Percentiles rank a stretch among this genome's conserved stretches.
These are phyloP conservation scores for Rubus parviflorus DNA, from an alignment of 306 rosid genomes.

Conservation along the genomic window DNA sequence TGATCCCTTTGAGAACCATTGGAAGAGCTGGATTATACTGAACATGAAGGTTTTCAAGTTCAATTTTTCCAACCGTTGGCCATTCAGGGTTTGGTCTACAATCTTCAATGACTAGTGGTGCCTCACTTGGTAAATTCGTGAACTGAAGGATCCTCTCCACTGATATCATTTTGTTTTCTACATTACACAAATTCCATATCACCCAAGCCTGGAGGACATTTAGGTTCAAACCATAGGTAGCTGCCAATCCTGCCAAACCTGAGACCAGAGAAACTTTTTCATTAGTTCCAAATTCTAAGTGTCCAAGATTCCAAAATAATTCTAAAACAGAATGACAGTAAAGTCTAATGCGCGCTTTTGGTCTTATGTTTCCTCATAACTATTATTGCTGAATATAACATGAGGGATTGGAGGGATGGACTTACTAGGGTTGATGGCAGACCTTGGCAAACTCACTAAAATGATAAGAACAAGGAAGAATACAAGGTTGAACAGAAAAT, in stretches of 20 bases:
- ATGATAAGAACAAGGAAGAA: constrained; percentile 20
- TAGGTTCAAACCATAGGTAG: constrained; percentile 34
- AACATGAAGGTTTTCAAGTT: constrained; percentile 18
- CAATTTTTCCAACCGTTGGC: constrained; percentile 26
- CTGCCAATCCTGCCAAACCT: constrained; percentile 35
- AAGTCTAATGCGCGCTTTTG: not conserved
- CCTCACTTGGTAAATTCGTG: constrained; percentile 28
- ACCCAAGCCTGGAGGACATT: constrained; percentile 36
- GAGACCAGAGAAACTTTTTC: not conserved
- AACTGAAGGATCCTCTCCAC: constrained; percentile 33
- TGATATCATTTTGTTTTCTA: constrained; percentile 35
- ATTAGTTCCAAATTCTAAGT: not conserved
- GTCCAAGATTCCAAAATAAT: not conserved
- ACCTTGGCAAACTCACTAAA: constrained; percentile 27
- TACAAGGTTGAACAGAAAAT: constrained; percentile 22
- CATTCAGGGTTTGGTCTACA: constrained; percentile 18
- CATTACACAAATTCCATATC: constrained; percentile 29
- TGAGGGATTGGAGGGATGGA: not conserved
- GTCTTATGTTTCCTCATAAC: not conserved
- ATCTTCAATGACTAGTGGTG: constrained; percentile 32
- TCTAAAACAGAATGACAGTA: not conserved
- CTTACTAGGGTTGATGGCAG: constrained; percentile 30
- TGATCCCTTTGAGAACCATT: constrained; percentile 17
- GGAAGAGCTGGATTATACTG: constrained; percentile 24
- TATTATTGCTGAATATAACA: not conserved